Evolutionary conservation across 148 eudicot genomes (phyloP).

Genomic region (Spergularia bocconei): DNA sequence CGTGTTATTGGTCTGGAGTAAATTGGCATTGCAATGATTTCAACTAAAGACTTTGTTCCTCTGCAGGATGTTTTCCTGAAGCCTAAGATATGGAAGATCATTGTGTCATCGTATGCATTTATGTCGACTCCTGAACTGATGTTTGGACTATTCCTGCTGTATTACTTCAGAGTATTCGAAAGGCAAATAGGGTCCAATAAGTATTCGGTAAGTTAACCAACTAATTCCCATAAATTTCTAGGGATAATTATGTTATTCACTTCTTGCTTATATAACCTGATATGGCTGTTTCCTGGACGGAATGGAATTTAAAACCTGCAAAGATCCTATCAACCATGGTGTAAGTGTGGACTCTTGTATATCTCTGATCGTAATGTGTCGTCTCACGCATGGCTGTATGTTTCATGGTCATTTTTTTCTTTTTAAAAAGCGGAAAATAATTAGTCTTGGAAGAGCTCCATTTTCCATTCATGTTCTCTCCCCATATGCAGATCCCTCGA

Average conservation of each 20-base stretch:
- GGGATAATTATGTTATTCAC: neutral
- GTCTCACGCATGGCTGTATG: neutral
- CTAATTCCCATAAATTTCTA: neutral
- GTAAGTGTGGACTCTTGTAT: neutral
- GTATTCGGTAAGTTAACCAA: slow-evolving; percentile 62
- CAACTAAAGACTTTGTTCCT: neutral
- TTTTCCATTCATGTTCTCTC: neutral
- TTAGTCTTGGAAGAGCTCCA: neutral
- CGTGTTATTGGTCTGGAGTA: neutral
- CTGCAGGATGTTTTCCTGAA: slow-evolving; percentile 79
- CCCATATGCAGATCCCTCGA: too few relatives aligned
- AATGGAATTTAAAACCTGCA: neutral
- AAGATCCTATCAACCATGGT: neutral
- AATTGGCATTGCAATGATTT: neutral
- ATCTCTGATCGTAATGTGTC: neutral
- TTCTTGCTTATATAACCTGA: neutral
- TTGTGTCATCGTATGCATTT: slow-evolving; percentile 72
- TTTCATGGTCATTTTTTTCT: neutral
- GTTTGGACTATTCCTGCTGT: slow-evolving; percentile 82
- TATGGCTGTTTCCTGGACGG: neutral
- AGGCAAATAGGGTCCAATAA: slow-evolving; percentile 97
- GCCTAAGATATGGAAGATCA: slow-evolving; percentile 78
- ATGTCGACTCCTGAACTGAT: slow-evolving; percentile 86
- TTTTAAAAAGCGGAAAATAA: neutral
- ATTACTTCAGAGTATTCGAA: slow-evolving; percentile 94